These are phyloP conservation scores for Anisogramma anomala DNA, from an alignment of 2,329 filamentous ascomycete genomes.

Conservation along the genomic window DNA sequence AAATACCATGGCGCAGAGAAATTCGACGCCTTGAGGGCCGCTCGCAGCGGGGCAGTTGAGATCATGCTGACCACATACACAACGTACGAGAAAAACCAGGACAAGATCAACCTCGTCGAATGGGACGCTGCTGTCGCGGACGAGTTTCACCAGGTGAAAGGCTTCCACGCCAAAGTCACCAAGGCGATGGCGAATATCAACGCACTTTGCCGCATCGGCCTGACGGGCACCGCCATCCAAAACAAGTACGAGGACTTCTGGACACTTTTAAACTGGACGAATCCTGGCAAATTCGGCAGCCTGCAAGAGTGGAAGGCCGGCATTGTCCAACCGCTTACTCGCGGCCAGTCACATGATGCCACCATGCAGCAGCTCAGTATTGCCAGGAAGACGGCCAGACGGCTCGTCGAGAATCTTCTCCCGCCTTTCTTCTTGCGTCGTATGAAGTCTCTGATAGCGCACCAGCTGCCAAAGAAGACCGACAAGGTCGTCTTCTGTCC, in stretches of 20 bases:
- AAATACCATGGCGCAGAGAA: slow-evolving; percentile 62
- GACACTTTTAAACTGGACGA: slow-evolving; percentile 93
- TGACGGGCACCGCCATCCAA: slow-evolving; percentile 93
- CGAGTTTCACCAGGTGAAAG: slow-evolving; percentile 86
- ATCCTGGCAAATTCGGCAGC: slow-evolving; percentile 59
- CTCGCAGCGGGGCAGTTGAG: slow-evolving; percentile 66
- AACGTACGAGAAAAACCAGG: slow-evolving; percentile 71
- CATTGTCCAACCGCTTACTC: slow-evolving; percentile 67
- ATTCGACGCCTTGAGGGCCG: slow-evolving; percentile 60
- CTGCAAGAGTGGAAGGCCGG: slow-evolving; percentile 64
- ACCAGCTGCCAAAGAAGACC: slow-evolving; percentile 89
- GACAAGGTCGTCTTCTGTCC: slow-evolving; percentile 94
- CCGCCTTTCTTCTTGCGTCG: slow-evolving; percentile 83
- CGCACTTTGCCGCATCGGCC: slow-evolving; percentile 77
- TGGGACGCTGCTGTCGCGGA: slow-evolving; percentile 96
- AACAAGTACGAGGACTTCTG: slow-evolving; percentile 97
- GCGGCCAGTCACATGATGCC: slow-evolving; percentile 88
- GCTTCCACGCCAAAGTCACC: slow-evolving; percentile 62
- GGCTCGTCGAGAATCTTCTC: slow-evolving; percentile 75
- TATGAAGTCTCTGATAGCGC: slow-evolving; percentile 83
- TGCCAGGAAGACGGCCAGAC: slow-evolving; percentile 69
- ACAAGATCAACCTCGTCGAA: slow-evolving; percentile 65
- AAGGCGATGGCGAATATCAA: slow-evolving; percentile 85
- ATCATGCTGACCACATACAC: slow-evolving; percentile 90
- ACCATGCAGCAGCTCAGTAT: slow-evolving; percentile 70